phyloP scores from a whole-genome alignment of 2,329 filamentous ascomycete genomes.

The Sarocladium oryzae region DNA sequence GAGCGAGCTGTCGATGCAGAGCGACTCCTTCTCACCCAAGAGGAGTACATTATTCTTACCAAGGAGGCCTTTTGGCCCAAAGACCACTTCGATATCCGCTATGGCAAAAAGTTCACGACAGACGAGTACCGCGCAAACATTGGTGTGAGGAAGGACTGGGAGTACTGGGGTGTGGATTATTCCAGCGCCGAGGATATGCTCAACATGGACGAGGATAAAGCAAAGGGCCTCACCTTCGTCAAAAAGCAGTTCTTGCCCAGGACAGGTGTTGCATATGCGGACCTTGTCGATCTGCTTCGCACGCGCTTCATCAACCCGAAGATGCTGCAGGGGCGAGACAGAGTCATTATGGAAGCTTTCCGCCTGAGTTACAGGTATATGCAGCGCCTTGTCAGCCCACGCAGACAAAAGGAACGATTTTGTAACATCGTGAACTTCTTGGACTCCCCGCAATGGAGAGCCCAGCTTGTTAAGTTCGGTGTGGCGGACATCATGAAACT shows the following conservation, averaged over 20 bases:
- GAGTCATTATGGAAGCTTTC: slow-evolving; percentile 3
- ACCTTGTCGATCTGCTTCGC: slow-evolving; percentile 5
- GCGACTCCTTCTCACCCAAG: background rate
- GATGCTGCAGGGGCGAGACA: slow-evolving; percentile 1
- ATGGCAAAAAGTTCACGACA: background rate
- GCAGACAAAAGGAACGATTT: background rate
- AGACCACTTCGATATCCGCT: background rate
- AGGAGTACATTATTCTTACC: slow-evolving; percentile 7
- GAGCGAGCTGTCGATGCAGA: background rate
- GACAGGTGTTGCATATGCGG: background rate
- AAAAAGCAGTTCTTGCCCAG: slow-evolving; percentile 8
- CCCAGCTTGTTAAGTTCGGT: background rate
- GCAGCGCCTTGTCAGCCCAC: background rate
- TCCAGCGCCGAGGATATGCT: background rate
- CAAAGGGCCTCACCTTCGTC: slow-evolving; percentile 1
- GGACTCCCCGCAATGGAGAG: background rate
- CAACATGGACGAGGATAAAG: background rate
- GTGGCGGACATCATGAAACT: background rate
- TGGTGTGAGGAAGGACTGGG: background rate
- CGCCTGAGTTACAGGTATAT: slow-evolving; percentile 6
- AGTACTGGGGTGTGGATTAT: slow-evolving; percentile 8
- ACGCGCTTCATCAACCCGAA: slow-evolving; percentile 9
- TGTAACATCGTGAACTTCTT: background rate
- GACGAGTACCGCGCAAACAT: slow-evolving; percentile 6
- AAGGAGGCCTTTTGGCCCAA: background rate